phyloP scores from a whole-genome alignment of 352 stramenopile genomes.

The Phytophthora syringae region DNA sequence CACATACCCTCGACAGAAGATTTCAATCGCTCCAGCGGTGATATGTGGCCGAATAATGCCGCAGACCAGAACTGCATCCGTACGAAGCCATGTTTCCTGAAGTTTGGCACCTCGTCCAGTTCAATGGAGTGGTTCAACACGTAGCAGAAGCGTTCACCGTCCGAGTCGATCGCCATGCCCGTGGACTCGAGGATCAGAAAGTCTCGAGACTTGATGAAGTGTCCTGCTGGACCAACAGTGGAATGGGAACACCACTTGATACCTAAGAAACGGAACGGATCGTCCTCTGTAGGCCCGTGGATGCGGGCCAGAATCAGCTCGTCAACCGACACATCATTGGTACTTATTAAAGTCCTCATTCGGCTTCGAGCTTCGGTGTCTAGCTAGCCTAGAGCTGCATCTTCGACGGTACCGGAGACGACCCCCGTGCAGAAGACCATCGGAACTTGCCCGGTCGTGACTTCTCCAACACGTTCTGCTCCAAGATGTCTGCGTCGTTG shows the following conservation, averaged over 20 bases:
- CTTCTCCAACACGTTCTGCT: slow-evolving; percentile 39
- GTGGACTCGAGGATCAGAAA: slow-evolving; percentile 58
- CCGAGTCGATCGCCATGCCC: slow-evolving; percentile 44
- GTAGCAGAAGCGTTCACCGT: slow-evolving; percentile 38
- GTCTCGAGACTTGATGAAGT: slow-evolving; percentile 54
- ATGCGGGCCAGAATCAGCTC: slow-evolving; percentile 40
- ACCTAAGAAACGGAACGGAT: slow-evolving; percentile 53
- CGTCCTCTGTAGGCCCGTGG: slow-evolving; percentile 43
- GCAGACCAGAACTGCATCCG: slow-evolving; percentile 38
- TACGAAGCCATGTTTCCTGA: slow-evolving; percentile 29
- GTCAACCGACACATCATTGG: slow-evolving; percentile 31
- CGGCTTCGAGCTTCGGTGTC: slow-evolving; percentile 39
- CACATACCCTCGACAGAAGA: slow-evolving; percentile 50
- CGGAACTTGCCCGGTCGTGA: slow-evolving; percentile 27
- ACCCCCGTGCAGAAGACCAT: slow-evolving; percentile 37
- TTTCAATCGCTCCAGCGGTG: slow-evolving; percentile 35
- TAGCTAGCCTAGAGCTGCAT: slow-evolving; percentile 43
- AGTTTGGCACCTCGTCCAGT: slow-evolving; percentile 37
- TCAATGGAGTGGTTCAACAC: slow-evolving; percentile 44
- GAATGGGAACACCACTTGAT: slow-evolving; percentile 51
- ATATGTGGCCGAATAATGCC: slow-evolving; percentile 41
- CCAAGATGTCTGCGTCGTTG: slow-evolving; percentile 19
- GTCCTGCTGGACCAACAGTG: slow-evolving; percentile 6
- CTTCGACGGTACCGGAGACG: slow-evolving; percentile 46
- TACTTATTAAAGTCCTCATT: slow-evolving; percentile 27